Conservation (phyloP, 73 alveolate genomes). For the Urostyla sp. region DNA sequence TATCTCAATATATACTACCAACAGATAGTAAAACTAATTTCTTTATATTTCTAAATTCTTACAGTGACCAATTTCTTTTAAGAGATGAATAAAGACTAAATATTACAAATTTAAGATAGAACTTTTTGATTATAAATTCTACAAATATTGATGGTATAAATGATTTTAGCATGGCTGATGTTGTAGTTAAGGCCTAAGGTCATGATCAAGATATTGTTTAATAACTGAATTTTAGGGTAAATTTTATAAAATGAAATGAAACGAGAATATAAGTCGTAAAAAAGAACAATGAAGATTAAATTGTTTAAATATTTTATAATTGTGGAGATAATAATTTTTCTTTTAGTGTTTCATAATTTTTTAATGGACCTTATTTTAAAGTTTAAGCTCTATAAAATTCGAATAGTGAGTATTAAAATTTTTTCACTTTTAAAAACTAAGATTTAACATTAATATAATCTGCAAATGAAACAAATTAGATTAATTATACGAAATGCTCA, state of each 20-base stretch:
- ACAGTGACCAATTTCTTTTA: not conserved
- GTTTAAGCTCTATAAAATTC: no score
- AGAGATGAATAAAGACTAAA: conserved; percentile 42
- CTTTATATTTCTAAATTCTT: conserved; percentile 14
- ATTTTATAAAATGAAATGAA: not conserved
- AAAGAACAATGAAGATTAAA: not conserved
- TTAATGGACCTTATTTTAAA: conserved; percentile 50
- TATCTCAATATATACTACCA: conserved; percentile 5
- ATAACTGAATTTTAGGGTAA: not conserved
- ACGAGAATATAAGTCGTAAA: not conserved
- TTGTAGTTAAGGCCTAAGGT: not conserved
- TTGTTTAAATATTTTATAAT: not conserved
- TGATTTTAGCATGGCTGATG: not conserved
- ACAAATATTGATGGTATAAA: not conserved
- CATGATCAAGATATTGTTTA: not conserved
- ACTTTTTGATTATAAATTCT: conserved; percentile 18
- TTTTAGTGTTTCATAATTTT: not conserved
- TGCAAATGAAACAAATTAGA: no score
- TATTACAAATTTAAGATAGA: conserved; percentile 2
- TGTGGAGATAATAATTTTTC: conserved; percentile 50
- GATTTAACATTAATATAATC: no score
- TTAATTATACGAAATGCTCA: no score
- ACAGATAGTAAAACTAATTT: conserved; percentile 9
- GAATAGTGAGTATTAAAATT: no score
- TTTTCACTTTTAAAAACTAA: no score